Evolutionary conservation across 345 rosid species (phyloP), one percentile per base, ranked within the genome.

Genomic region (Turritis glabra): DNA sequence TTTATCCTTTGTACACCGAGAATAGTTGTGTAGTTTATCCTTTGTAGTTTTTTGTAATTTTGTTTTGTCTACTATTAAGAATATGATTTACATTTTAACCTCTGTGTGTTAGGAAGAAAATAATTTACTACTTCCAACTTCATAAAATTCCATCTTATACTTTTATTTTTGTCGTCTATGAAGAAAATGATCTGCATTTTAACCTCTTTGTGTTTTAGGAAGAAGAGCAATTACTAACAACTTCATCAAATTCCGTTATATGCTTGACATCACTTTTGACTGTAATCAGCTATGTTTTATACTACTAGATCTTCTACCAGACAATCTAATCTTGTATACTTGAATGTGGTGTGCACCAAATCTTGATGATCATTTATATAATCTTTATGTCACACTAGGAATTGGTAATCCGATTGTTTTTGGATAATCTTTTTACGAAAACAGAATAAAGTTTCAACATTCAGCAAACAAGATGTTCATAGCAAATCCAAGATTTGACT

Each of bases 381-480:
- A 29, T 27, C 6, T 15, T 0, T 0, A 2, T 5, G 47, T 13
- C n/a, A 53, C 19, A 27, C 21, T 54, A 7, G 59, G 21, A 54
- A 54, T 14, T 54, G 6, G 35, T 8, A 7, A 37, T 60, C 33
- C 21, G 13, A 40, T 27, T 18, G 7, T 27, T 27, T 10, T 27
- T 3, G 26, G 52, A 29, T 13, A 17, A 46, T 3, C 1, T 18
- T 30, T 14, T 14, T 23, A 51, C 0, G 8, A 64, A 63, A 21
- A 7, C 70, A 65, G 19, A 48, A 32, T 2, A 30, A 51, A 65
- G 43, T 30, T 48, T 48, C 22, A 48, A 32, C 58, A 33, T 22
- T 50, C 15, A 66, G n/a, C 30, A 66, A 50, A 66, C 33, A 66
- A 5, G 7, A 44, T 64, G 35, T 47, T 47, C 50, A 52, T 35